Conservation (phyloP, 768 basidiomycete species). For the Sarcodon sp. region DNA sequence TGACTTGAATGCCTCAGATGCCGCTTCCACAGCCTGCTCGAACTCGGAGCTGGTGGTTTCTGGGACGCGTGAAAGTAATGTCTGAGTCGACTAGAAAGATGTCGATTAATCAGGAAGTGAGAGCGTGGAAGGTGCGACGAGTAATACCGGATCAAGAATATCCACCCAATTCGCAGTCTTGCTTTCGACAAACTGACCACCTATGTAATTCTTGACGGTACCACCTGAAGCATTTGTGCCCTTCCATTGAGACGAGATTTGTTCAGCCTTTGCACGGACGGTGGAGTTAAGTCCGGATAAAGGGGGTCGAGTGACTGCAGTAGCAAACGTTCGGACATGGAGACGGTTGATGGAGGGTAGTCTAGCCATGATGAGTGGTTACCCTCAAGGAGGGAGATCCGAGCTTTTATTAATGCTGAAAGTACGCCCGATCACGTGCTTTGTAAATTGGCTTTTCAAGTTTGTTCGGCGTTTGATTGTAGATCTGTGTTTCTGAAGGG, state of each 20-base stretch:
- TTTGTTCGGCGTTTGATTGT: too few species aligned
- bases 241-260: conserved; percentile 66
- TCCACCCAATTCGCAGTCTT: conserved; percentile 72
- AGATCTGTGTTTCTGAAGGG: too few species aligned
- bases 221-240: conserved; percentile 82
- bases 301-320: conserved; percentile 14
- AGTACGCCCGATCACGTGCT: too few species aligned
- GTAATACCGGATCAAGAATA: conserved; percentile 73
- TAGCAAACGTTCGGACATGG: conserved; percentile 11
- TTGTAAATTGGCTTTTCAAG: too few species aligned
- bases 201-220: conserved; percentile 85
- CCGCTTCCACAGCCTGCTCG: conserved; percentile 69
- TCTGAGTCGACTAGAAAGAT: conserved; percentile 67
- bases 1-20: conserved; percentile 73
- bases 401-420: too few species aligned
- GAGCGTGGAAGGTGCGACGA: not conserved
- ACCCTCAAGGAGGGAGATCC: too few species aligned
- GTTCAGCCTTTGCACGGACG: conserved; percentile 52
- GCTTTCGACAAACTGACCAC: conserved; percentile 82
- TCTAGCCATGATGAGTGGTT: not conserved
- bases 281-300: conserved; percentile 34
- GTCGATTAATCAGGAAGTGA: not conserved
- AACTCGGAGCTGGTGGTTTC: conserved; percentile 80
- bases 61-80: conserved; percentile 78
- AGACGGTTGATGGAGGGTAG: not conserved